These are phyloP conservation scores for Penicillium sp. DNA, from an alignment of 2,329 filamentous ascomycete species.

Conservation along the genomic window DNA sequence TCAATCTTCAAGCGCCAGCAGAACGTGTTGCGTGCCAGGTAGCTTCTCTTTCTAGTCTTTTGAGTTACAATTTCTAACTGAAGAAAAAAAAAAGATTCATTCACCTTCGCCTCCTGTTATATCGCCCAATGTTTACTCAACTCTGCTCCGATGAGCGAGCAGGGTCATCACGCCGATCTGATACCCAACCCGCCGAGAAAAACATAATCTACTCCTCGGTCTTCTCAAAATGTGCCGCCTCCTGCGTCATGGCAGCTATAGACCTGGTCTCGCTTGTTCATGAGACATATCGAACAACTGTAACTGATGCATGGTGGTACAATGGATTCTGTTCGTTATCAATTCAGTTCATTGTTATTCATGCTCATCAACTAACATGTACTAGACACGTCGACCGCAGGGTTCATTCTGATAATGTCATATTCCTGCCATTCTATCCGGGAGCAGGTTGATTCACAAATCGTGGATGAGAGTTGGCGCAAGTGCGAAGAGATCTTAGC, in stretches of 20 bases:
- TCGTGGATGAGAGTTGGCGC: constrained; percentile 27
- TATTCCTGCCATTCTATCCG: constrained; percentile 25
- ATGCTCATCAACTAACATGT: neutral
- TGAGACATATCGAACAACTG: constrained; percentile 28
- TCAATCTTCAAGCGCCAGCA: constrained; percentile 27
- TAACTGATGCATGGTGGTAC: constrained; percentile 41
- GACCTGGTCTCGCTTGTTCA: constrained; percentile 34
- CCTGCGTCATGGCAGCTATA: constrained; percentile 33
- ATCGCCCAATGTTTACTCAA: constrained; percentile 38
- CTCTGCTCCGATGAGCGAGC: constrained; percentile 29
- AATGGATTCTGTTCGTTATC: constrained; percentile 40
- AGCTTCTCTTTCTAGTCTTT: neutral
- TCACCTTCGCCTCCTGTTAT: constrained; percentile 36
- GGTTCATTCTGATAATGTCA: constrained; percentile 35
- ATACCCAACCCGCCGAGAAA: constrained; percentile 12
- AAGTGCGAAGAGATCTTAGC: constrained; percentile 31
- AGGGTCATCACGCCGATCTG: constrained; percentile 5
- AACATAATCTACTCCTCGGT: constrained; percentile 29
- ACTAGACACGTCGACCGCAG: constrained; percentile 33
- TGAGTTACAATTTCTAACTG: neutral
- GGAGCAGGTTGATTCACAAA: constrained; percentile 17
- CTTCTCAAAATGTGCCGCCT: constrained; percentile 31
- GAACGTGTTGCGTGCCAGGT: constrained; percentile 34
- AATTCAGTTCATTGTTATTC: neutral
- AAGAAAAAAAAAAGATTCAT: constrained; percentile 26